Base-by-base conservation (phyloP, 1,284 basidiomycete genomes). In the Cryptococcus hybrid region DNA sequence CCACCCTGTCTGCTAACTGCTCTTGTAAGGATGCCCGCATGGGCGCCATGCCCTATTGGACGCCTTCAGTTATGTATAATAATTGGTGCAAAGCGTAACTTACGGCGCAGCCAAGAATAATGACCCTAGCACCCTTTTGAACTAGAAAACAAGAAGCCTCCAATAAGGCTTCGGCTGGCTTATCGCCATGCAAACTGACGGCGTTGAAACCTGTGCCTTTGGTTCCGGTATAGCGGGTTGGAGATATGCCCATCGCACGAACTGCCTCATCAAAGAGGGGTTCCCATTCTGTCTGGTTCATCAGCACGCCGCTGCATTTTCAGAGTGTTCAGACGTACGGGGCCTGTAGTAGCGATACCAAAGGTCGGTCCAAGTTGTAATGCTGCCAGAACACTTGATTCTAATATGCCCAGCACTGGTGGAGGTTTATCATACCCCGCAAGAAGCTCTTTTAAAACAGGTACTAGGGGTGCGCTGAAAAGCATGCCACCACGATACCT, bases 131-230 rank as follows among this genome's bases (percentile, higher is more conserved):
- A 9, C 60, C 57, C 40, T 48, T 56, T 37, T 18, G 38, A 1
- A 62, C 58, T 5, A 62, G 42, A 4, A 51, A 13, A 5, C 40
- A 43, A 3, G 57, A 59, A 4, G 60, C 60, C 24, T 55, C 40
- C 12, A 59, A 36, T 2, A 62, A 35, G 3, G 54, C 51, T 18
- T 18, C 30, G 11, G 47, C 13, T 44, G 43, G 43, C 36, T 53
- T 57, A 15, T 49, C 53, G 9, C 60, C 60, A 52, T 62, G 57
- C 11, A 62, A 43, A 18, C 52, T 57, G 42, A 62, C 49, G 12
- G 60, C 60, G 46, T 56, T 59, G 55, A 62, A 62, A 15, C 60
- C 60, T 46, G 60, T 59, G 3, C 60, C 60, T 55, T 57, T 59
- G 8, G 60, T 62, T 35, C 60, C 60, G 6, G 58, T 53, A 43